phyloP scores from a whole-genome alignment of 2,329 filamentous ascomycete species.

The Fusarium virguliforme region DNA sequence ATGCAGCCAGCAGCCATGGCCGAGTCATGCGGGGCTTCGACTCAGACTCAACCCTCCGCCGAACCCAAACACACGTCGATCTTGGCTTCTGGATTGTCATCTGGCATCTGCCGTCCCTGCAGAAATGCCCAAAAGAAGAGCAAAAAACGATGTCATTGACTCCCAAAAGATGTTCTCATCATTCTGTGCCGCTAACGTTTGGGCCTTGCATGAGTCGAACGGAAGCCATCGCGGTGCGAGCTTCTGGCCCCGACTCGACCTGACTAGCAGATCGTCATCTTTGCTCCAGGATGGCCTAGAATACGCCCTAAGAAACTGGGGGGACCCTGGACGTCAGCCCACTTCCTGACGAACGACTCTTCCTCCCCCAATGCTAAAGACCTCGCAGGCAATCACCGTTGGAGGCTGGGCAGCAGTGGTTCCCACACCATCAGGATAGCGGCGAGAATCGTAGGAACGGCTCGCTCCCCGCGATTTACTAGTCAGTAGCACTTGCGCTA shows the following conservation, averaged over 20 bases:
- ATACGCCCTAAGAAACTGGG: neutral
- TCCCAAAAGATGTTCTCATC: neutral
- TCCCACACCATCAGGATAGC: neutral
- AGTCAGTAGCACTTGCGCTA: neutral
- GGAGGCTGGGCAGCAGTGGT: neutral
- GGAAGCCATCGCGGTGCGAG: neutral
- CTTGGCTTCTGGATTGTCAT: neutral
- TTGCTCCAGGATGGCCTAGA: slow-evolving; percentile 1
- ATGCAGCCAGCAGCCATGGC: neutral
- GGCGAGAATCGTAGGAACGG: slow-evolving; percentile 1
- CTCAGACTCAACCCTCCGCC: slow-evolving; percentile 10
- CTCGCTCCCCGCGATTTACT: slow-evolving; percentile 11
- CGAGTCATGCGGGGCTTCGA: slow-evolving; percentile 1
- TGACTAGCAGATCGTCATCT: slow-evolving; percentile 12
- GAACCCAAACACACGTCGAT: neutral
- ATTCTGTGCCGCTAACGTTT: neutral
- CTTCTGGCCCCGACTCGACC: neutral
- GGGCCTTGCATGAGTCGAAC: neutral
- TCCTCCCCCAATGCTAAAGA: neutral
- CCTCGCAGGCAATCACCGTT: neutral
- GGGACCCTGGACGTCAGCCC: neutral
- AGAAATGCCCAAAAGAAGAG: neutral
- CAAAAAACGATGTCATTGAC: neutral
- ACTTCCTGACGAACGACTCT: neutral
- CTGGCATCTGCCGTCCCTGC: neutral